Evolutionary conservation across 306 rosid genomes (phyloP), one percentile per base, ranked within the genome.

Genomic region (Prosopis cineraria): DNA sequence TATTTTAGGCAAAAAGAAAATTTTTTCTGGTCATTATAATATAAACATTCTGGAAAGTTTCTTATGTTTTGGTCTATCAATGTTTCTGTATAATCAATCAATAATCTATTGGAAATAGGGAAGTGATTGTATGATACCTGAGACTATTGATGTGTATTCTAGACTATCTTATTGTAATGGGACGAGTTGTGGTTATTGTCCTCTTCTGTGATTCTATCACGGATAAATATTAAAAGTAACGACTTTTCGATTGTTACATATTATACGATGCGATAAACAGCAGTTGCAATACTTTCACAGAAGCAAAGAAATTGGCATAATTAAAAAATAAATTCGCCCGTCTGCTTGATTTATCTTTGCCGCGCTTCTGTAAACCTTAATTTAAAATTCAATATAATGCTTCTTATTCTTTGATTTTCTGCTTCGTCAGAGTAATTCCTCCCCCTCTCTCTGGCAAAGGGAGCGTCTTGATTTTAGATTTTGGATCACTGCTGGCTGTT

Each of bases 321-420:
- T 27, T 62, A 1, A 45, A 3, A 41, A 13, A 43, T n/a, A 60
- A 60, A 60, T 34, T 19, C 36, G 12, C 20, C 37, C 71, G 24
- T 70, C 74, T 70, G 45, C 67, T 44, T 70, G 22, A 53, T 20
- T 64, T 39, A 0, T 20, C 72, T 13, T 43, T 6, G 39, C n/a
- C 52, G 1, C 27, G 25, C 60, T n/a, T 0, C 73, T 29, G 64
- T 65, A 70, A 75, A 81, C 83, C 86, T 81, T 75, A 85, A 75
- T 65, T 43, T 44, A 11, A 40, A 80, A 77, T 29, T 70, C 37
- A 45, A 12, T 12, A 68, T 45, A 53, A 44, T 74, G 13, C n/a
- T 52, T 64, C 22, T 63, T 12, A 6, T 56, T 53, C 53, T 31
- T n/a, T 39, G 9, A 22, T 69, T 62, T 50, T 29, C 50, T 14